Evolutionary conservation across 139 green algal species (phyloP).

Genomic region (Dunaliella primolecta): DNA sequence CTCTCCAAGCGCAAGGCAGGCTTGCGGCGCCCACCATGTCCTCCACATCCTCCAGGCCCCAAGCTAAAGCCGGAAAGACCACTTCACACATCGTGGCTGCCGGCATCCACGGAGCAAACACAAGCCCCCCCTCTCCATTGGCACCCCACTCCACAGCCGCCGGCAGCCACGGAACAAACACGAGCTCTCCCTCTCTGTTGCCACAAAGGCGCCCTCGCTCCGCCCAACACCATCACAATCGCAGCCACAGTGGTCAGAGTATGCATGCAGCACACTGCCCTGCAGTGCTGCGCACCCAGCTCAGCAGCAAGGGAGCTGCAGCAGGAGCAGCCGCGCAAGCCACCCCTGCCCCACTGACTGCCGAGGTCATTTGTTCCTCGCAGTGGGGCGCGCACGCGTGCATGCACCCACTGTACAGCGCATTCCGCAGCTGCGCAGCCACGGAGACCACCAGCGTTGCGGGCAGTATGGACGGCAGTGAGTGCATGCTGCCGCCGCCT

Average conservation of each 20-base stretch:
- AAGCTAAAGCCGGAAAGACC: no score
- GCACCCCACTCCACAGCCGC: no score
- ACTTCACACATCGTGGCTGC: no score
- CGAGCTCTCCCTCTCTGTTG: neutral
- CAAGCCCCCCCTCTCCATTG: no score
- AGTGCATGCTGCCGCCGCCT: neutral
- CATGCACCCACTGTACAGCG: neutral
- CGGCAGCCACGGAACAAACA: no score
- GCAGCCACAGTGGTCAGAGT: neutral
- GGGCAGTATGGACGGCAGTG: neutral
- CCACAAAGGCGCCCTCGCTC: neutral
- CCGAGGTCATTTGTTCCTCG: neutral
- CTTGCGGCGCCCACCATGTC: no score
- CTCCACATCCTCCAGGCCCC: no score
- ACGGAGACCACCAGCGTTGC: neutral
- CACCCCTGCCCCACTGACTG: neutral
- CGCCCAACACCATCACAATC: neutral
- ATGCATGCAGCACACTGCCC: neutral
- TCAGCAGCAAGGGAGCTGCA: neutral
- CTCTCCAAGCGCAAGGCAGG: no score
- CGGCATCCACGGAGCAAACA: no score
- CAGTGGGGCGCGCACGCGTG: neutral
- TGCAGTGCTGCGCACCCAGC: neutral
- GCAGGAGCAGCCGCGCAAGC: no score
- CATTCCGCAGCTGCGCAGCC: neutral